These are phyloP conservation scores for Raphanus raphanistrum DNA, from an alignment of 345 rosid genomes.

Conservation along the genomic window DNA sequence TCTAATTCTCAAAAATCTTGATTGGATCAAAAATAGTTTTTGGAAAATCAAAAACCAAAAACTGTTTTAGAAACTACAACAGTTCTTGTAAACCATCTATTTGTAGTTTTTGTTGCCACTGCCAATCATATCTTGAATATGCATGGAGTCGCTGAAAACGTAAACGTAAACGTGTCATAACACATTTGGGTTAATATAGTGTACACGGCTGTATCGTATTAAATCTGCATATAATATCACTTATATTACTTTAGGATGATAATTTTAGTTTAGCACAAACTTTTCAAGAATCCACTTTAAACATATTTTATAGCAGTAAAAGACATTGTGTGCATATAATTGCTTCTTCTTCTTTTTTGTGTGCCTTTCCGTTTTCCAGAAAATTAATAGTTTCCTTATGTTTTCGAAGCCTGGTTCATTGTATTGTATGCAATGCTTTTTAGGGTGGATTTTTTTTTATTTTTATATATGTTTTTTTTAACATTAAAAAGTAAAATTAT, in stretches of 20 bases:
- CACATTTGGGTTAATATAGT: background rate
- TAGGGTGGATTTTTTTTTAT: no score
- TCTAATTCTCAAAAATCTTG: no score
- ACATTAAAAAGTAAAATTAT: no score
- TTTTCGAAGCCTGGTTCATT: background rate
- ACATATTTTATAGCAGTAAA: background rate
- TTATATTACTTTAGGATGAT: background rate
- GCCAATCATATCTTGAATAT: background rate
- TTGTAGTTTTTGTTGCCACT: conserved; percentile 3
- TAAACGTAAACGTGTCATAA: background rate
- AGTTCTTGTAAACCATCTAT: conserved; percentile 14
- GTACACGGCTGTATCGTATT: background rate
- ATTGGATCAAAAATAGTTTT: no score
- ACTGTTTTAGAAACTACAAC: no score
- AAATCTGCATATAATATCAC: background rate
- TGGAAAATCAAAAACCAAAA: no score
- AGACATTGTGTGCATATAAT: conserved; percentile 2
- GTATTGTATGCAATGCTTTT: background rate
- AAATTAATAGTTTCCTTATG: background rate
- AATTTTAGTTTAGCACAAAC: background rate
- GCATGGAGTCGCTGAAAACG: background rate
- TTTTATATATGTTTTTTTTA: no score
- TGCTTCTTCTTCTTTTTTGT: background rate
- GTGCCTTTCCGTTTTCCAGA: background rate
- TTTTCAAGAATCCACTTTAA: background rate